phyloP scores from a whole-genome alignment of 1,139 yeast species.

The Protomyces inundatus region DNA sequence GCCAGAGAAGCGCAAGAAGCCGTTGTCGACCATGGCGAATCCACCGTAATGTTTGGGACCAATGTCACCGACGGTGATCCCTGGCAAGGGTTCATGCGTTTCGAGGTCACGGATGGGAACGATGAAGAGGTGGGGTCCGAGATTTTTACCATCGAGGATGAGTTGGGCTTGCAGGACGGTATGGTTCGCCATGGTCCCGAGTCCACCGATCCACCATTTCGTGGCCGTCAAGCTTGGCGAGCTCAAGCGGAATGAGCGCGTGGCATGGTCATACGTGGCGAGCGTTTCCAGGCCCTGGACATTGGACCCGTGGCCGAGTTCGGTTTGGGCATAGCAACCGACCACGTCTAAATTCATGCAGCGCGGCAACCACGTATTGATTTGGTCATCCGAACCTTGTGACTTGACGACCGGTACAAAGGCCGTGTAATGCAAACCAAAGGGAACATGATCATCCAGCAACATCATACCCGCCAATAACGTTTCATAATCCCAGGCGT shows the following conservation, averaged over 20 bases:
- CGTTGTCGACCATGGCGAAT: slow-evolving; percentile 66
- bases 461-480: background rate
- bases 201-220: slow-evolving; percentile 99
- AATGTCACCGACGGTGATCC: slow-evolving; percentile 80
- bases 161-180: slow-evolving; percentile 75
- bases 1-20: slow-evolving; percentile 77
- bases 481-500: slow-evolving; percentile 17
- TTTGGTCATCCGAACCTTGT: slow-evolving; percentile 22
- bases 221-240: slow-evolving; percentile 91
- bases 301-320: slow-evolving; percentile 88
- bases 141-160: slow-evolving; percentile 59
- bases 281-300: slow-evolving; percentile 89
- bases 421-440: slow-evolving; percentile 13
- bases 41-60: slow-evolving; percentile 56
- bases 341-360: slow-evolving; percentile 11
- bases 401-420: slow-evolving; percentile 15
- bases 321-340: slow-evolving; percentile 95
- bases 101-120: slow-evolving; percentile 76
- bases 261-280: slow-evolving; percentile 64
- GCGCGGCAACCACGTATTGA: slow-evolving; percentile 5
- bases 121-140: slow-evolving; percentile 73
- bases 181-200: slow-evolving; percentile 90
- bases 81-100: slow-evolving; percentile 59
- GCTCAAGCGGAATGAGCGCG: slow-evolving; percentile 65
- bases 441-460: slow-evolving; percentile 21